Evolutionary conservation across 345 rosid genomes (phyloP).

Genomic region (Eucalyptus victrix): DNA sequence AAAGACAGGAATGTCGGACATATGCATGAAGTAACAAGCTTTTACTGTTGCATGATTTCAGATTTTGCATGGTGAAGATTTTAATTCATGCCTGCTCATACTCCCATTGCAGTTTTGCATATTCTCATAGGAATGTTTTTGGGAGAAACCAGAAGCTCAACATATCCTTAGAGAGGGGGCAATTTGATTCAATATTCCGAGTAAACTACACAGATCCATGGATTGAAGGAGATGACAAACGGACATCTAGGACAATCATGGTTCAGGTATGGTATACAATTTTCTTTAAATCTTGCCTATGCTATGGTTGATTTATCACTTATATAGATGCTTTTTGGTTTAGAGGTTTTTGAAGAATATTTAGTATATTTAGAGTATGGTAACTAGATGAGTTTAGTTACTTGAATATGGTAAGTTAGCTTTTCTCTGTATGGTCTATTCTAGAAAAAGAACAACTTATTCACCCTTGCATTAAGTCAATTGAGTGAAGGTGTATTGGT

Average conservation of each 20-base stretch:
- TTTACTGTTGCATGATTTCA: neutral
- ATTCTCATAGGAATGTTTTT: conserved; percentile 87
- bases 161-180: conserved; percentile 85
- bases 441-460: neutral
- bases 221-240: conserved; percentile 96
- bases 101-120: conserved; percentile 75
- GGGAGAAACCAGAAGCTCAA: conserved; percentile 94
- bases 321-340: neutral
- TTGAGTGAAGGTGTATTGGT: neutral
- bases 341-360: neutral
- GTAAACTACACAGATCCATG: conserved; percentile 95
- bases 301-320: neutral
- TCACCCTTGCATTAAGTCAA: neutral
- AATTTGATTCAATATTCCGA: conserved; percentile 88
- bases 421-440: neutral
- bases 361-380: neutral
- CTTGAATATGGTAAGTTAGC: neutral
- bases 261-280: conserved; percentile 50
- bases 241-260: conserved; percentile 83
- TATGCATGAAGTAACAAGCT: neutral
- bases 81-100: neutral
- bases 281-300: neutral
- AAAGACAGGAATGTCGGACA: neutral
- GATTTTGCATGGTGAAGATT: neutral
- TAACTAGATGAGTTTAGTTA: neutral